Evolutionary conservation across 306 rosid species (phyloP), one percentile per base, ranked within the genome.

Genomic region (Pueraria montana): DNA sequence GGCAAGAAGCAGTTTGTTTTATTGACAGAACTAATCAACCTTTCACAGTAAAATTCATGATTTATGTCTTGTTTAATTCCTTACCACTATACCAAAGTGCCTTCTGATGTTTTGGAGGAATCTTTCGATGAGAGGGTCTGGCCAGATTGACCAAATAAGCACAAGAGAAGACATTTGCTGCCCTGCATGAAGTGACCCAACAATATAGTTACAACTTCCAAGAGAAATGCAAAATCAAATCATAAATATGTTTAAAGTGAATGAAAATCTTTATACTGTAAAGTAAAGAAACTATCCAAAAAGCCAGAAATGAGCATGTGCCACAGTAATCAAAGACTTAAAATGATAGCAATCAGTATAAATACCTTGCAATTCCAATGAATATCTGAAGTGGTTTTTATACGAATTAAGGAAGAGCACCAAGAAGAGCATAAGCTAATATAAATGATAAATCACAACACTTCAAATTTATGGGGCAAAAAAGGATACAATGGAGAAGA

Each of bases 1-100:
- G 79, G 18, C 50, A 78, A 26, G 56, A 65, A 43, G 67, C 11
- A 66, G 49, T 8, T 68, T n/a, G 50, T 77, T 68, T 46, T 18
- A 64, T 76, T 64, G 64, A 49, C 46, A 73, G 46, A 61, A 68
- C 20, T 59, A 85, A 70, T 82, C 56, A 69, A 53, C 42, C 61
- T 74, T 75, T 45, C 75, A 82, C 40, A 17, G 64, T 20, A 70
- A 38, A 71, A 52, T 73, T 73, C 69, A 85, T 17, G 61, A 61
- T 73, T 73, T 58, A 27, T 69, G 77, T 46, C 62, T 30, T 53
- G 75, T 63, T 55, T 7, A 26, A 38, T 61, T 82, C 59, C 97
- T 78, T 89, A 96, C 99, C 99, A 86, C 97, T 92, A 42, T 96
- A 96, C 98, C 98, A 96, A 85, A 96, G 97, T 64, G 99, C 99